Evolutionary conservation across 139 green algal genomes (phyloP).

Genomic region (Limnomonas spitsbergensis): DNA sequence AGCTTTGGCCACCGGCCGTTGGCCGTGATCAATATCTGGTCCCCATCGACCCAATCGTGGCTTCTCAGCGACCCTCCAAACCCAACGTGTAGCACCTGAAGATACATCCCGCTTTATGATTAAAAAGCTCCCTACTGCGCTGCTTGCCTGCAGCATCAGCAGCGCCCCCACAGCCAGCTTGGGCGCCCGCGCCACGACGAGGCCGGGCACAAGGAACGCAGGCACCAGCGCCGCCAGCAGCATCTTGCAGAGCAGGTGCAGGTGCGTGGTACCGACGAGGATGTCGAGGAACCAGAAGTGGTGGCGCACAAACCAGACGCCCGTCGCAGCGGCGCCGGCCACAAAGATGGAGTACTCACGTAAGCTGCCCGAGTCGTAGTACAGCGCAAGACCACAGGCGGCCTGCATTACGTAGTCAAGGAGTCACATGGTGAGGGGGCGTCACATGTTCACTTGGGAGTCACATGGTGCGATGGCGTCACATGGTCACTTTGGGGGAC

Average conservation of each 20-base stretch:
- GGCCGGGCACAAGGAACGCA: slow-evolving; percentile 70
- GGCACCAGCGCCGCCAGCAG: slow-evolving; percentile 65
- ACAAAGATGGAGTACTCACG: slow-evolving; percentile 81
- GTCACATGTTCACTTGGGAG: too few relatives aligned
- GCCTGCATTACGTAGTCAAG: too few relatives aligned
- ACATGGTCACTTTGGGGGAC: too few relatives aligned
- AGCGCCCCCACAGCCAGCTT: slow-evolving; percentile 13
- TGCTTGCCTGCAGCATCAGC: slow-evolving; percentile 47
- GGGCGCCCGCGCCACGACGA: slow-evolving; percentile 36
- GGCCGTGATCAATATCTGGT: too few relatives aligned
- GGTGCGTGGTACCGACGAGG: slow-evolving; percentile 48
- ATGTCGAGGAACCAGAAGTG: slow-evolving; percentile 78
- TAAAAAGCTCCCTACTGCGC: too few relatives aligned
- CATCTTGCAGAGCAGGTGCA: slow-evolving; percentile 71
- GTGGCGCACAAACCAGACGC: slow-evolving; percentile 36
- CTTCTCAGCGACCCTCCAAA: too few relatives aligned
- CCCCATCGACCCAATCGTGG: too few relatives aligned
- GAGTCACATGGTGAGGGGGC: too few relatives aligned
- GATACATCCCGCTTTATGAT: too few relatives aligned
- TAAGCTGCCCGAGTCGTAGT: slow-evolving; percentile 67
- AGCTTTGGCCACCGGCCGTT: too few relatives aligned
- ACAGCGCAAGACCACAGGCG: slow-evolving; percentile 77
- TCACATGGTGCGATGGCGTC: too few relatives aligned
- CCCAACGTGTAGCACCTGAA: too few relatives aligned
- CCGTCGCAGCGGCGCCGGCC: slow-evolving; percentile 48